Conservation (phyloP, 495 filamentous ascomycete species). For the Penicillium lagena region DNA sequence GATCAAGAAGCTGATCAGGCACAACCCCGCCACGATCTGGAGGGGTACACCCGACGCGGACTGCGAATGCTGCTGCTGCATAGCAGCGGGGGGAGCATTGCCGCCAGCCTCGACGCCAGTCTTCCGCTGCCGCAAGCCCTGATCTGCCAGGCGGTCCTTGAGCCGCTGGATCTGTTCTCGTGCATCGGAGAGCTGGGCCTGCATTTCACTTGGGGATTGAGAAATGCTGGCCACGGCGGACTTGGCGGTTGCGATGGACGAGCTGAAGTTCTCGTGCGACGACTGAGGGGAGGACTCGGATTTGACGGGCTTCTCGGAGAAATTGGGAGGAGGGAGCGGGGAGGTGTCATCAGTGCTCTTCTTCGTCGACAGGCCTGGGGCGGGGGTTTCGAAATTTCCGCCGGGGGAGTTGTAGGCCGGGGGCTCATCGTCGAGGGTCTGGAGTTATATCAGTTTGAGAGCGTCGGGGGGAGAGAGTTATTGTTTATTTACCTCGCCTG, state of each 20-base stretch:
- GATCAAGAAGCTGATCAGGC: slow-evolving; percentile 83
- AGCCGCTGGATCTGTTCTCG: slow-evolving; percentile 66
- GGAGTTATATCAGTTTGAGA: slow-evolving; percentile 3
- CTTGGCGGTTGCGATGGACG: slow-evolving; percentile 19
- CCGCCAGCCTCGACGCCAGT: slow-evolving; percentile 32
- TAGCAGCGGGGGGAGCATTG: slow-evolving; percentile 29
- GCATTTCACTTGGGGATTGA: slow-evolving; percentile 51
- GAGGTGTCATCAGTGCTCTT: slow-evolving; percentile 24
- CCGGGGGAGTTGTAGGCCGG: slow-evolving; percentile 53
- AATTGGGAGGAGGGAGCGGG: slow-evolving; percentile 34
- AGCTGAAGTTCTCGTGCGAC: not conserved
- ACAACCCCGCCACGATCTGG: slow-evolving; percentile 74
- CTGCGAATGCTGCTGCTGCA: slow-evolving; percentile 44
- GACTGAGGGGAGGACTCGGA: slow-evolving; percentile 26
- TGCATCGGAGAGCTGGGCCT: slow-evolving; percentile 67
- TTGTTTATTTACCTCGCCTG: slow-evolving; percentile 36
- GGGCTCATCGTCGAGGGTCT: slow-evolving; percentile 38
- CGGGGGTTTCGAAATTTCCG: slow-evolving; percentile 45
- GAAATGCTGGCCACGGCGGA: slow-evolving; percentile 34
- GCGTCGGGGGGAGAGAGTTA: no score
- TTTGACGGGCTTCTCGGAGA: slow-evolving; percentile 33
- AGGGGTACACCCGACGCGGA: slow-evolving; percentile 74
- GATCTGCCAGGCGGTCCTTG: slow-evolving; percentile 61
- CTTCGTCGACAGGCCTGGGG: slow-evolving; percentile 29
- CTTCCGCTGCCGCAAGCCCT: slow-evolving; percentile 67